phyloP scores from a whole-genome alignment of 345 rosid genomes.

The Kandelia obovata region DNA sequence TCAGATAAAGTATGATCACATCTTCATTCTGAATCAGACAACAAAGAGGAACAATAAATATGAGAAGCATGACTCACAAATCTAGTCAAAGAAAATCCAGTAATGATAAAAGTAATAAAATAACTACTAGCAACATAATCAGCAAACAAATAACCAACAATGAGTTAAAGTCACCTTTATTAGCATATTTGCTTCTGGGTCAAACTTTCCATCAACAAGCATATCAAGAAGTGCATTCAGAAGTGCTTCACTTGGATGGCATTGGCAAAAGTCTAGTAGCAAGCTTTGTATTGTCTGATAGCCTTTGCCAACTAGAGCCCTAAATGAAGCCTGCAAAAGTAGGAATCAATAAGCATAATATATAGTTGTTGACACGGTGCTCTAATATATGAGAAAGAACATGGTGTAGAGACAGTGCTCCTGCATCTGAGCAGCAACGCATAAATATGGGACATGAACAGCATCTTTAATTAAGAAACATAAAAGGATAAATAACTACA shows the following conservation, averaged over 20 bases:
- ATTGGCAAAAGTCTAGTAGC: constrained; percentile 77
- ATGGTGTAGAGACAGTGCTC: too few relatives aligned
- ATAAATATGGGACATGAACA: too few relatives aligned
- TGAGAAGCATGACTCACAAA: constrained; percentile 18
- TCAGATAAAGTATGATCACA: constrained; percentile 79
- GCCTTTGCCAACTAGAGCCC: constrained; percentile 89
- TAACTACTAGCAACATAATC: background rate
- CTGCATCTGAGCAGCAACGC: too few relatives aligned
- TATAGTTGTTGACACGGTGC: too few relatives aligned
- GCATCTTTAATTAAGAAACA: constrained; percentile 1
- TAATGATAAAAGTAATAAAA: background rate
- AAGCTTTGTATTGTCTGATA: constrained; percentile 88
- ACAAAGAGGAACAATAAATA: constrained; percentile 17
- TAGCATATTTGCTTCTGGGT: constrained; percentile 52
- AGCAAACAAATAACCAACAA: background rate
- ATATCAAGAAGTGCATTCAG: constrained; percentile 83
- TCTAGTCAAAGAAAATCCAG: background rate
- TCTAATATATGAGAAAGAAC: too few relatives aligned
- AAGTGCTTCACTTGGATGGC: constrained; percentile 76
- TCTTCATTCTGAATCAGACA: constrained; percentile 79
- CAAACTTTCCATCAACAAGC: constrained; percentile 97
- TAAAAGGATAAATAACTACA: background rate
- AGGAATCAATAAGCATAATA: constrained; percentile 7
- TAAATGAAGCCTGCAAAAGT: constrained; percentile 63
- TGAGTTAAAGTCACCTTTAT: constrained; percentile 51